These are phyloP conservation scores for Trichocladium antarcticum DNA, from an alignment of 495 filamentous ascomycete genomes.

Conservation along the genomic window DNA sequence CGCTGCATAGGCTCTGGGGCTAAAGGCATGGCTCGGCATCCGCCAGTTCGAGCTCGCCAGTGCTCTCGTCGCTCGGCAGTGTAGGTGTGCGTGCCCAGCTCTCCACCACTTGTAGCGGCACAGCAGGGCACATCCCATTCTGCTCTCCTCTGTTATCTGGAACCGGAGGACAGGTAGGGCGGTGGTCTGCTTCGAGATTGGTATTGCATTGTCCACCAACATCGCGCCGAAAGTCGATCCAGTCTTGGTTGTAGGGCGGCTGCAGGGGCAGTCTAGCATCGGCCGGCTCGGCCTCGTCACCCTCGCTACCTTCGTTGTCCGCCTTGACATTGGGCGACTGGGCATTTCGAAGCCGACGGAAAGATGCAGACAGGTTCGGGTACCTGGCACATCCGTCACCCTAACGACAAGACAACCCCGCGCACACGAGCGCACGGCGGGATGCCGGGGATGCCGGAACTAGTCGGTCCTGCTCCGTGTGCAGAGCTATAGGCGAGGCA, in stretches of 20 bases:
- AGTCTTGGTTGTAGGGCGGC: not conserved
- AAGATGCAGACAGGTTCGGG: constrained; percentile 3
- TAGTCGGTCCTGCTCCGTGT: not conserved
- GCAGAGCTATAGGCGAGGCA: not conserved
- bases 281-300: constrained; percentile 5
- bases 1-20: constrained; percentile 8
- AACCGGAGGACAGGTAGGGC: not conserved
- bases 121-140: not conserved
- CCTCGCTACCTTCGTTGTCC: constrained; percentile 1
- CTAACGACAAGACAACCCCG: not conserved
- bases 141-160: not conserved
- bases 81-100: constrained; percentile 5
- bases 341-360: constrained; percentile 1
- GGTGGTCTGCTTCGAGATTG: not conserved
- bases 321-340: constrained; percentile 1
- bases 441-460: not conserved
- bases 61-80: constrained; percentile 6
- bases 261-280: constrained; percentile 1
- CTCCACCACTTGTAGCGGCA: constrained; percentile 6
- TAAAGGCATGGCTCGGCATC: constrained; percentile 5
- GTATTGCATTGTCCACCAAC: no score
- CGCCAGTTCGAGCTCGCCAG: constrained; percentile 5
- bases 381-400: constrained; percentile 7
- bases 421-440: not conserved
- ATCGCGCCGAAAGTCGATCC: not conserved